Conservation (phyloP, 2,329 filamentous ascomycete species). For the Ophiostoma sp. region DNA sequence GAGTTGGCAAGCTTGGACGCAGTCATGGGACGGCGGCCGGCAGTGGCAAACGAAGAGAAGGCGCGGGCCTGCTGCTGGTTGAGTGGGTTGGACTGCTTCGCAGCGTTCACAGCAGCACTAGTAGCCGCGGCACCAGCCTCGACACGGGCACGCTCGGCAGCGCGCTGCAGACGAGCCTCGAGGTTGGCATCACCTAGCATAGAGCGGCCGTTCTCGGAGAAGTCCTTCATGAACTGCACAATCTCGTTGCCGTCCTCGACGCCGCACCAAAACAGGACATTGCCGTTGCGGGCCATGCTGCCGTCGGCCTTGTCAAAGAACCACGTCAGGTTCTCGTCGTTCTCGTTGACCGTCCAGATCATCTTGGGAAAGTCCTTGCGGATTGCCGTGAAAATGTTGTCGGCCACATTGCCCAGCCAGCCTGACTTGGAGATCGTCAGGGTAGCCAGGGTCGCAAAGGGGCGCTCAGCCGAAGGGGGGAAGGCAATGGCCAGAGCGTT, state of each 20-base stretch:
- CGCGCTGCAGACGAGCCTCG: constrained; percentile 74
- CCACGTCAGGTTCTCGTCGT: constrained; percentile 96
- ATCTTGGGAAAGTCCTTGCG: constrained; percentile 90
- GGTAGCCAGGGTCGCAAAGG: constrained; percentile 77
- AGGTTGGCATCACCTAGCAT: constrained; percentile 89
- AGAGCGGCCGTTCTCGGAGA: constrained; percentile 71
- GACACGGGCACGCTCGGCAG: constrained; percentile 53
- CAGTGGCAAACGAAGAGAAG: constrained; percentile 53
- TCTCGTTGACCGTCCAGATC: constrained; percentile 92
- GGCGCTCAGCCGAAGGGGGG: constrained; percentile 59
- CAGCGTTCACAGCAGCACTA: constrained; percentile 15
- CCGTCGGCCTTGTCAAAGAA: constrained; percentile 97
- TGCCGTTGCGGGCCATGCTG: constrained; percentile 76
- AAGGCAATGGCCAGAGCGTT: constrained; percentile 87
- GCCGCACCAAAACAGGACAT: constrained; percentile 95
- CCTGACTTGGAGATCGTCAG: constrained; percentile 90
- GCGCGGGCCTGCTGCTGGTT: constrained; percentile 50
- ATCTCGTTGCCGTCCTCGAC: constrained; percentile 77
- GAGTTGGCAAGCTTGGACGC: constrained; percentile 29
- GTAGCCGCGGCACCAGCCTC: constrained; percentile 33
- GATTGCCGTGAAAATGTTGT: constrained; percentile 89
- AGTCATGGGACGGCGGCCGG: constrained; percentile 31
- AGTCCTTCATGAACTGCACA: constrained; percentile 76
- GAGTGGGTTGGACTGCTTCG: constrained; percentile 23
- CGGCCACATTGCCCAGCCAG: constrained; percentile 89